Evolutionary conservation across 345 rosid species (phyloP), one percentile per base, ranked within the genome.

Genomic region (Bruguiera parviflora): DNA sequence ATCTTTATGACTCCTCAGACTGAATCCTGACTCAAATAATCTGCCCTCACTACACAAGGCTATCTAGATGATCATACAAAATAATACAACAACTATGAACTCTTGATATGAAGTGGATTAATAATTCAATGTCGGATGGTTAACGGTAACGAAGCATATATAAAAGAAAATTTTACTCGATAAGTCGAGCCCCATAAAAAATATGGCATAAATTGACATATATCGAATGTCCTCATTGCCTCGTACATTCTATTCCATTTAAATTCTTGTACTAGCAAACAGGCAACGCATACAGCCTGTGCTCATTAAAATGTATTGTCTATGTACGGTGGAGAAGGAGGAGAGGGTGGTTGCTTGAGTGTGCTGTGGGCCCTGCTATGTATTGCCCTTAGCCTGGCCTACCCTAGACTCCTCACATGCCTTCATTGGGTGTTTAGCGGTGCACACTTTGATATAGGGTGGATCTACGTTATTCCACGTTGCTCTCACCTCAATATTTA

Each of bases 401-500:
- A 81, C 80, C 74, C 66, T 78, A 81, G 83, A 85, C 86, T 79
- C 70, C 67, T 82, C 96, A 87, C 92, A 84, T 89, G 96, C 82
- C 68, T 74, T 75, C 70, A 81, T 79, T 73, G 73, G 81, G 73
- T 76, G 80, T 64, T 60, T 67, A 81, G 80, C 2, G 75, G 64
- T 33, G 63, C 57, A 72, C 81, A 37, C 13, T 76, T 70, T 73
- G 79, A 73, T 68, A 80, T 69, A 74, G 81, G 79, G 76, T 79
- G 85, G 83, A 83, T 78, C 82, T 84, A 77, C 77, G 87, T 85
- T 85, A 71, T 81, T 83, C 82, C 81, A 37, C 69, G 77, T 75
- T 83, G 76, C 77, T 82, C 77, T 82, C 73, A 22, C 71, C 71
- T 67, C 57, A 27, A 52, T 62, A 25, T 81, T 51, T 66, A 73